Evolutionary conservation across 495 filamentous ascomycete species (phyloP).

Genomic region (Penicillium samsonianum): DNA sequence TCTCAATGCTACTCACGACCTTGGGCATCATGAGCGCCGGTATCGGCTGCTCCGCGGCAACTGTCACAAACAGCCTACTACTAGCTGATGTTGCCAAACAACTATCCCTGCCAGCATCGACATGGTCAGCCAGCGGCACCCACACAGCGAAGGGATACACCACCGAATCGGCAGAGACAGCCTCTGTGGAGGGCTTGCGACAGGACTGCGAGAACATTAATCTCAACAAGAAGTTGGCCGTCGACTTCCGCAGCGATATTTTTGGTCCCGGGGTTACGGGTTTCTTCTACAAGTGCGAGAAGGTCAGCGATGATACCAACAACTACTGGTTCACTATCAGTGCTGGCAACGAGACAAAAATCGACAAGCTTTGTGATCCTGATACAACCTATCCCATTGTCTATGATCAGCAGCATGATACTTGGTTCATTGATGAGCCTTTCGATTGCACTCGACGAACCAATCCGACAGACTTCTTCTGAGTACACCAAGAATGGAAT

Average conservation of each 20-base stretch:
- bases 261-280: slow-evolving; percentile 25
- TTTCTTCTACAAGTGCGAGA: slow-evolving; percentile 34
- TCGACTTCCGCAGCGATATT: slow-evolving; percentile 32
- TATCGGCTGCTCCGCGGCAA: slow-evolving; percentile 17
- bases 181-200: slow-evolving; percentile 20
- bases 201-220: slow-evolving; percentile 35
- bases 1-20: slow-evolving; percentile 14
- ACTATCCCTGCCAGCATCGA: slow-evolving; percentile 25
- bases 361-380: slow-evolving; percentile 25
- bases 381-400: slow-evolving; percentile 28
- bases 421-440: slow-evolving; percentile 34
- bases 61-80: slow-evolving; percentile 23
- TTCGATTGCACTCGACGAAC: slow-evolving; percentile 31
- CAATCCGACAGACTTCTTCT: slow-evolving; percentile 13
- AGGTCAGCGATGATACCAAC: slow-evolving; percentile 27
- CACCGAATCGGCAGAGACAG: slow-evolving; percentile 17
- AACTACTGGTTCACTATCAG: slow-evolving; percentile 34
- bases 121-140: slow-evolving; percentile 34
- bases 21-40: slow-evolving; percentile 14
- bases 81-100: slow-evolving; percentile 20
- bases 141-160: slow-evolving; percentile 31
- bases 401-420: slow-evolving; percentile 27
- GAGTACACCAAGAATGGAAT: not conserved
- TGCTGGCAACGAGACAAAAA: slow-evolving; percentile 21
- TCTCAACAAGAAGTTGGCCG: slow-evolving; percentile 30